Conservation (phyloP, 257 asterid genomes). For the Eucommia ulmoides region DNA sequence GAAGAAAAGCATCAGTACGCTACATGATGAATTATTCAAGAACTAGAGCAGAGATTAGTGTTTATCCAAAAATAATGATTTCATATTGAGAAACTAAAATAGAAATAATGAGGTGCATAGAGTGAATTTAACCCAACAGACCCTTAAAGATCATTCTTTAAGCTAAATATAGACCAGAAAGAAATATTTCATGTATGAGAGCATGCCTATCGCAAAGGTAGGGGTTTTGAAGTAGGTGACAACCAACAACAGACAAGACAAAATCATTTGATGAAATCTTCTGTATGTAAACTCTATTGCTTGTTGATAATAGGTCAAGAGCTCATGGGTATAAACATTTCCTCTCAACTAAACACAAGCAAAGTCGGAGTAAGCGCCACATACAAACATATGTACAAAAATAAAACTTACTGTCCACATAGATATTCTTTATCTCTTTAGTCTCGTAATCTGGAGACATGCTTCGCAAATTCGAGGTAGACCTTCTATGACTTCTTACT, state of each 20-base stretch:
- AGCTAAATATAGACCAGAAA: neutral
- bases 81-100: neutral
- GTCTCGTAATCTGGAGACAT: slow-evolving; percentile 59
- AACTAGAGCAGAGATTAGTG: neutral
- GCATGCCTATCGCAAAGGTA: neutral
- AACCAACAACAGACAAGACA: neutral
- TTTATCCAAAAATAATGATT: neutral
- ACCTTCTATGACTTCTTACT: slow-evolving; percentile 44
- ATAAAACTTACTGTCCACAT: slow-evolving; percentile 77
- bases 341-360: neutral
- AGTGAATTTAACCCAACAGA: neutral
- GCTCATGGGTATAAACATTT: neutral
- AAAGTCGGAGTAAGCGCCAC: neutral
- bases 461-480: slow-evolving; percentile 43
- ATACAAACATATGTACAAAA: neutral
- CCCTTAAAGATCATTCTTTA: neutral
- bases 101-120: neutral
- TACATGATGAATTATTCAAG: neutral
- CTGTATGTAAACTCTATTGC: neutral
- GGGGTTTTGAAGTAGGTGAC: neutral
- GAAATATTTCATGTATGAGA: neutral
- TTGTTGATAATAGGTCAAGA: too few relatives aligned
- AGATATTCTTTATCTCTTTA: slow-evolving; percentile 83
- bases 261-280: neutral
- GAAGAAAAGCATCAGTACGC: neutral